These are phyloP conservation scores for Rubia balearica DNA, from an alignment of 305 asterid species.

Conservation along the genomic window DNA sequence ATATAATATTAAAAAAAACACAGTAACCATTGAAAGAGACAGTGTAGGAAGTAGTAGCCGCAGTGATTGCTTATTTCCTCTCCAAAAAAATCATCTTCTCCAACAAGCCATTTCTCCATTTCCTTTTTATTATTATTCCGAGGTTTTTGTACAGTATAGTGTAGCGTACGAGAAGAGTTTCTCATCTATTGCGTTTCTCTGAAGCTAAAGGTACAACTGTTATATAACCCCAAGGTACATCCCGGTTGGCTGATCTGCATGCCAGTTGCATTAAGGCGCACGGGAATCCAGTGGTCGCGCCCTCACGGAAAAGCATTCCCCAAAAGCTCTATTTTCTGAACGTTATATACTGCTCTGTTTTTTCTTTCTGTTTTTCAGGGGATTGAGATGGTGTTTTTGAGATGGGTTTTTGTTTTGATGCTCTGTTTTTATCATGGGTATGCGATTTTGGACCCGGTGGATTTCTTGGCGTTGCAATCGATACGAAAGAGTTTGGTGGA, in stretches of 20 bases:
- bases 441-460: conserved; percentile 67
- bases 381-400: conserved; percentile 11
- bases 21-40: conserved; percentile 12
- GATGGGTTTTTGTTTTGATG: conserved; percentile 18
- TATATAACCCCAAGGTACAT: conserved; percentile 15
- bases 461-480: conserved; percentile 81
- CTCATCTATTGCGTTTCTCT: conserved; percentile 41
- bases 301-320: conserved; percentile 59
- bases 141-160: conserved; percentile 8
- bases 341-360: conserved; percentile 26
- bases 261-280: conserved; percentile 53
- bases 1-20: neutral
- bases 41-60: conserved; percentile 12
- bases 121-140: neutral
- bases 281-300: conserved; percentile 19
- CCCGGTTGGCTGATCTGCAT: conserved; percentile 23
- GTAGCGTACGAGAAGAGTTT: conserved; percentile 24
- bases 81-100: conserved; percentile 34
- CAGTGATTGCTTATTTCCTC: conserved; percentile 12
- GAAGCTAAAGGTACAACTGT: conserved; percentile 58
- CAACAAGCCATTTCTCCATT: conserved; percentile 31
- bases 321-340: conserved; percentile 2
- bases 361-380: neutral
- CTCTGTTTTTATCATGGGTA: conserved; percentile 11
- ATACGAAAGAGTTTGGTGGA: conserved; percentile 57